A percentile compares a stretch with the other conserved stretches of the same genome.
These are phyloP conservation scores for Ceratocystis cacaofunesta DNA, from an alignment of 2,329 filamentous ascomycete species.

Conservation along the genomic window DNA sequence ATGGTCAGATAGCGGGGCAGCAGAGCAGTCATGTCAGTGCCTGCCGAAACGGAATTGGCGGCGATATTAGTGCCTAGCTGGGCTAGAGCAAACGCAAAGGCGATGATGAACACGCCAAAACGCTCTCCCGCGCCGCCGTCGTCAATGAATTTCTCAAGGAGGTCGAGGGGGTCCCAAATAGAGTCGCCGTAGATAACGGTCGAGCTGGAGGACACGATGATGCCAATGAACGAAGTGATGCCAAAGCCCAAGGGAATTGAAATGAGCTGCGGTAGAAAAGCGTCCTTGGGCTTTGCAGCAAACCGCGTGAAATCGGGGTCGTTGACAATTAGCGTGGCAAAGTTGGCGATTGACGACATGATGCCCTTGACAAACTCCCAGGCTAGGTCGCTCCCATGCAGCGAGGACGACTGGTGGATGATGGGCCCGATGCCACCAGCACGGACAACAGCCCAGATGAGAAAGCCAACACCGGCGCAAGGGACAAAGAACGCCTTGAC, in stretches of 20 bases:
- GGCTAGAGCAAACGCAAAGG: slow-evolving; percentile 56
- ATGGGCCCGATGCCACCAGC: slow-evolving; percentile 77
- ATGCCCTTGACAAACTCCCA: slow-evolving; percentile 77
- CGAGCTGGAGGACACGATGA: slow-evolving; percentile 61
- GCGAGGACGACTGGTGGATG: slow-evolving; percentile 48
- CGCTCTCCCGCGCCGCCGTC: slow-evolving; percentile 54
- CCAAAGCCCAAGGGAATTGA: slow-evolving; percentile 59
- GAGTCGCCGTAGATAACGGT: slow-evolving; percentile 49
- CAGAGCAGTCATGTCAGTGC: slow-evolving; percentile 68
- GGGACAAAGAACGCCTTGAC: slow-evolving; percentile 79
- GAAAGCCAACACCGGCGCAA: slow-evolving; percentile 66
- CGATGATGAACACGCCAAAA: slow-evolving; percentile 62
- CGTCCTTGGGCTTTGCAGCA: slow-evolving; percentile 58
- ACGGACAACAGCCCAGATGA: slow-evolving; percentile 72
- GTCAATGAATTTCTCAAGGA: slow-evolving; percentile 52
- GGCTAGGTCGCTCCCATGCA: slow-evolving; percentile 52
- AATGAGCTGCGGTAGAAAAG: slow-evolving; percentile 65
- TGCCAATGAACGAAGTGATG: slow-evolving; percentile 72
- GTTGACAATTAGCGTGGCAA: slow-evolving; percentile 72
- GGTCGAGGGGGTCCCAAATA: slow-evolving; percentile 58
- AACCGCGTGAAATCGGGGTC: slow-evolving; percentile 79
- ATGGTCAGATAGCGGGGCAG: slow-evolving; percentile 71
- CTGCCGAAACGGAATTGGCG: slow-evolving; percentile 71
- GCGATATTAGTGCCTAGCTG: slow-evolving; percentile 80
- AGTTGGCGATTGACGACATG: slow-evolving; percentile 83